Percentiles rank a stretch among this genome's conserved stretches.
Evolutionary conservation across 2,329 filamentous ascomycete species (phyloP).

Genomic region (Neonectria neomacrospora): DNA sequence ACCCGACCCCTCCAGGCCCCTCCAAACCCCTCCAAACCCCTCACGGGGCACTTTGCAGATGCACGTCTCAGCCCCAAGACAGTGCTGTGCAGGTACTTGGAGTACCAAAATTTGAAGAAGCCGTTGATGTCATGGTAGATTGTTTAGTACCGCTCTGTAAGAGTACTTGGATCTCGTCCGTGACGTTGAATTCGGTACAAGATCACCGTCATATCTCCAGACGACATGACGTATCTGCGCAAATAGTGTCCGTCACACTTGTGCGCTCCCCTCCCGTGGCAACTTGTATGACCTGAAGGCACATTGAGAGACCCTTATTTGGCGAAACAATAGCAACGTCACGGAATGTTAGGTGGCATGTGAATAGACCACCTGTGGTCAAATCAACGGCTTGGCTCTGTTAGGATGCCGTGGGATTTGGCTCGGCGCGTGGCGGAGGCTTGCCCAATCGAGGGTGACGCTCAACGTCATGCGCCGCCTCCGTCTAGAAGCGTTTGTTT

Average conservation of each 20-base stretch:
- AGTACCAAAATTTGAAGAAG: neutral
- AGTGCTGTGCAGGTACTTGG: neutral
- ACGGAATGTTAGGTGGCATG: neutral
- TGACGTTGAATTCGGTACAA: neutral
- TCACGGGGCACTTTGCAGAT: neutral
- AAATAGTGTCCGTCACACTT: neutral
- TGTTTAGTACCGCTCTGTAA: no score
- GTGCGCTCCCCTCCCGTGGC: neutral
- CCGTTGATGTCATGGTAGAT: no score
- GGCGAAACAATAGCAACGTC: neutral
- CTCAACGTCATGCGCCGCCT: slow-evolving; percentile 34
- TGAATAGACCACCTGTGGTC: neutral
- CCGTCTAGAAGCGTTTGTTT: neutral
- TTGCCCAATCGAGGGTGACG: slow-evolving; percentile 15
- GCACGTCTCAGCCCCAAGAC: neutral
- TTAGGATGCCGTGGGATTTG: neutral
- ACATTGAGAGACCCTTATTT: neutral
- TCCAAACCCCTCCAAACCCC: neutral
- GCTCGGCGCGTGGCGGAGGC: neutral
- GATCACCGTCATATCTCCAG: no score
- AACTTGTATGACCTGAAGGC: neutral
- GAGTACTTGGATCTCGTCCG: neutral
- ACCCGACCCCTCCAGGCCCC: neutral
- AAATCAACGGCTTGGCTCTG: neutral
- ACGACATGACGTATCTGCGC: neutral